Evolutionary conservation across 805 yeast species (phyloP), one percentile per base, ranked within the genome.

Genomic region (Candida quercuum): DNA sequence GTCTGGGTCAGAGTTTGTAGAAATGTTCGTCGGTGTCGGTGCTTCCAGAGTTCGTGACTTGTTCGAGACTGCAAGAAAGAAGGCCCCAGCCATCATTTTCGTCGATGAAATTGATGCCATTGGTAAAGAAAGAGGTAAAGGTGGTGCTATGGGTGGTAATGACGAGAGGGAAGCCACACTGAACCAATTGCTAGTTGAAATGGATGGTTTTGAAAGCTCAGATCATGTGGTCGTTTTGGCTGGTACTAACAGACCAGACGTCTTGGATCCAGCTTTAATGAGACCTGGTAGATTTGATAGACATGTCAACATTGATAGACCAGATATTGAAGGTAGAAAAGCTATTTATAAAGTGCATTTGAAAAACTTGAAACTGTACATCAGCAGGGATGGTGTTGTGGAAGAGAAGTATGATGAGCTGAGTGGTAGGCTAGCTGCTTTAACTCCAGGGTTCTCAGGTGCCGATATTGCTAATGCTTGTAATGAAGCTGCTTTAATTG

Each of bases 21-120:
- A 88, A 61, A 88, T 88, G 96, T 88, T 86, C 68, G 94, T 86
- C 16, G 96, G 96, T 64, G 96, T 88, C 19, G 96, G 96, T 66
- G 96, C 96, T 4, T 81, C 91, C 4, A 74, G 97, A 60, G 97
- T 88, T 29, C 84, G 97, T 60, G 96, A 89, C 56, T 70, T 88
- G 54, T 88, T 88, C 66, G 81, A 83, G 56, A 84, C 86, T 32
- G 97, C 96, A 14, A 74, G 95, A 54, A 84, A 83, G 45, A 82
- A 78, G 69, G 93, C 96, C 0, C 97, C 97, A 6, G 73, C 94
- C 3, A 88, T 88, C 51, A 81, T 88, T 37, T 88, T 88, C 57
- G 86, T 88, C 36, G 97, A 88, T 66, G 97, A 88, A 65, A 89
- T 88, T 52, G 97, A 88, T 68, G 96, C 97, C 16, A 89, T 88